Base-by-base conservation (phyloP, 495 filamentous ascomycete species). In the Hypoxylon lienhwacheense region DNA sequence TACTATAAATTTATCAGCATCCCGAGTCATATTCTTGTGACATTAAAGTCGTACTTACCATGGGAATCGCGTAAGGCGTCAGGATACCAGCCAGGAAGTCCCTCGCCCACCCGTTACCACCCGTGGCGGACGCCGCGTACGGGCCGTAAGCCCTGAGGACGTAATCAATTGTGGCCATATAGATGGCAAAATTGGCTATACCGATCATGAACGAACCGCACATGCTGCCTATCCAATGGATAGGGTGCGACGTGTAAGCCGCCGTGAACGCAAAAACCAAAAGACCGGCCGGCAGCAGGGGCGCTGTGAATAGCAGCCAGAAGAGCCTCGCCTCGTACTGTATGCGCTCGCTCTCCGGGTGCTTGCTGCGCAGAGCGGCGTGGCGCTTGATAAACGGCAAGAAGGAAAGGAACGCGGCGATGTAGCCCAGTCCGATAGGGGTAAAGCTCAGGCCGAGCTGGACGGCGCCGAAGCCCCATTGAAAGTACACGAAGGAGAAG, bases 111-210 rank as follows among this genome's bases (percentile, higher is more conserved):
- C 83, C 85, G 59, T 88, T 88, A 33, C 85, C 85, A 49, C 85
- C 85, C 5, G 85, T 88, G 0, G 85, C 85, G 5, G 84, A 87
- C 4, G 85, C 84, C 3, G 84, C 85, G 70, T 88, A 88, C 0
- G 83, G 83, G 1, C 85, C 85, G 50, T 88, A 88, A 16, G 83
- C 80, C 59, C 76, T 78, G 48, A 88, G 81, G 78, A 87, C 87
- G 68, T 88, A 88, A 67, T 88, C 85, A 55, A 88, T 86, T 7
- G 85, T 87, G 6, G 83, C 83, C 83, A 87, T 87, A 67, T 88
- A 88, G 54, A 88, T 88, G 17, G 60, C 31, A 61, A 85, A 83
- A 49, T 88, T 88, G 33, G 84, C 84, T 47, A 87, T 85, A 29
- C 85, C 85, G 37, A 88, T 78, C 40, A 88, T 72, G 25, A 77